Percentiles rank a stretch among this genome's conserved stretches.
Conservation (phyloP, 257 asterid genomes). For the Fraxinus quadrangulata region DNA sequence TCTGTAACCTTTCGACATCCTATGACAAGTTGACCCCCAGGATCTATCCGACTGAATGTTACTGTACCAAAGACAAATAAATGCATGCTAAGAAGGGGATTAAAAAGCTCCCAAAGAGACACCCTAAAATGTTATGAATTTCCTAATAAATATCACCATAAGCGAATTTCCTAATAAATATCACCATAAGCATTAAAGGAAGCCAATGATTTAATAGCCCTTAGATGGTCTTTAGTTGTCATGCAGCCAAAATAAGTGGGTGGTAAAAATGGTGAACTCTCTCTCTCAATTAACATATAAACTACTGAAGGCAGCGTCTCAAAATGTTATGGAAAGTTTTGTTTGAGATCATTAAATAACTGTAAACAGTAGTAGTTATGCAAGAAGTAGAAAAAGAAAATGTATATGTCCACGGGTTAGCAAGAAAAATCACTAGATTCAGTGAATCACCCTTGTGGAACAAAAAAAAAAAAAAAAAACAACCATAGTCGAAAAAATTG, state of each 20-base stretch:
- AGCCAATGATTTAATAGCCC: background rate
- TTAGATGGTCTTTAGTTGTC: background rate
- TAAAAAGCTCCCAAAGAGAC: slow-evolving; percentile 18
- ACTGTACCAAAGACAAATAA: slow-evolving; percentile 46
- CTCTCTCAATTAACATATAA: background rate
- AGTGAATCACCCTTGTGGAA: background rate
- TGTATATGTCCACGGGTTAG: background rate
- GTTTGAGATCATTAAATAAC: background rate
- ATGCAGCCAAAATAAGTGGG: background rate
- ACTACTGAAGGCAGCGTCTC: background rate
- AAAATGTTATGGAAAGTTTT: background rate
- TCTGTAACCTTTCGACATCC: slow-evolving; percentile 87
- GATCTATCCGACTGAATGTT: slow-evolving; percentile 85
- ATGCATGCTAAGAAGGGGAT: slow-evolving; percentile 7
- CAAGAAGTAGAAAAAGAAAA: background rate
- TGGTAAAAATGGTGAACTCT: slow-evolving; percentile 6
- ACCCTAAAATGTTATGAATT: background rate
- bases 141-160: background rate
- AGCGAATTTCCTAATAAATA: background rate
- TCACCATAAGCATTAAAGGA: background rate
- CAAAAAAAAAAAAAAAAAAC: no score
- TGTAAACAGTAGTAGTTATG: background rate
- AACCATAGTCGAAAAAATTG: background rate
- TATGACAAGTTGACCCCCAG: slow-evolving; percentile 88
- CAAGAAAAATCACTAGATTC: background rate